These are phyloP conservation scores for Scorias spongiosa DNA, from an alignment of 2,329 filamentous ascomycete species.

Conservation along the genomic window DNA sequence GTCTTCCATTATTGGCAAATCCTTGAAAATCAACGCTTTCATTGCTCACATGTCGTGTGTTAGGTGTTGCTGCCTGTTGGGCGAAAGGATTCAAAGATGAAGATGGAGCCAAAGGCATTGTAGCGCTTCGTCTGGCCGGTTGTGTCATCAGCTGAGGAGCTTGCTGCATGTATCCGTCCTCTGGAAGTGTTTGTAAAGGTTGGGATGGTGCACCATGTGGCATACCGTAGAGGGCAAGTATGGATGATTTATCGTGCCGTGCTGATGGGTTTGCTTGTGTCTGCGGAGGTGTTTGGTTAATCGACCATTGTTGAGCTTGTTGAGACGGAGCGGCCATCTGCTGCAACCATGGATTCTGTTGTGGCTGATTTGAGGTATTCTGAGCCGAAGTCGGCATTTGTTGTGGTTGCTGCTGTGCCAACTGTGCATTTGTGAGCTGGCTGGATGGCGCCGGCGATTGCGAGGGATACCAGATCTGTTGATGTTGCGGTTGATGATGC, in stretches of 20 bases:
- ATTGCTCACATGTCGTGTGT: constrained; percentile 40
- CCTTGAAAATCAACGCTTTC: constrained; percentile 53
- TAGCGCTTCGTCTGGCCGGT: constrained; percentile 20
- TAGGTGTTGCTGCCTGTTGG: constrained; percentile 10
- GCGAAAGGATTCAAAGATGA: constrained; percentile 18
- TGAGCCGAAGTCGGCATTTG: constrained; percentile 20
- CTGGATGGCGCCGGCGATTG: too few species aligned
- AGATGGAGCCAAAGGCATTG: constrained; percentile 19
- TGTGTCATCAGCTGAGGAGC: constrained; percentile 2
- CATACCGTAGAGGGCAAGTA: constrained; percentile 59
- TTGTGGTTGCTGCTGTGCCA: constrained; percentile 7
- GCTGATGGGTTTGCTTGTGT: constrained; percentile 7
- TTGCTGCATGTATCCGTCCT: constrained; percentile 16
- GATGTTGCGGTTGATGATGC: constrained; percentile 5
- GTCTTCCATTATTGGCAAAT: constrained; percentile 49
- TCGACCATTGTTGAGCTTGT: constrained; percentile 20
- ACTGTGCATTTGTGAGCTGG: constrained; percentile 1
- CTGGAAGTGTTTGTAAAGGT: constrained; percentile 20
- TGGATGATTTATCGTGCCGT: constrained; percentile 53
- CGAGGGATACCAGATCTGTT: neutral
- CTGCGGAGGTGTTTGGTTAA: constrained; percentile 21
- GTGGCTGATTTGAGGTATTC: constrained; percentile 11
- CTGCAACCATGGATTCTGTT: constrained; percentile 7
- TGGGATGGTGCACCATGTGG: constrained; percentile 36
- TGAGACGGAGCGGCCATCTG: constrained; percentile 7